A percentile compares a stretch with the other conserved stretches of the same genome.
These are phyloP conservation scores for Pestalotiopsis sp. DNA, from an alignment of 2,329 filamentous ascomycete species.

Conservation along the genomic window DNA sequence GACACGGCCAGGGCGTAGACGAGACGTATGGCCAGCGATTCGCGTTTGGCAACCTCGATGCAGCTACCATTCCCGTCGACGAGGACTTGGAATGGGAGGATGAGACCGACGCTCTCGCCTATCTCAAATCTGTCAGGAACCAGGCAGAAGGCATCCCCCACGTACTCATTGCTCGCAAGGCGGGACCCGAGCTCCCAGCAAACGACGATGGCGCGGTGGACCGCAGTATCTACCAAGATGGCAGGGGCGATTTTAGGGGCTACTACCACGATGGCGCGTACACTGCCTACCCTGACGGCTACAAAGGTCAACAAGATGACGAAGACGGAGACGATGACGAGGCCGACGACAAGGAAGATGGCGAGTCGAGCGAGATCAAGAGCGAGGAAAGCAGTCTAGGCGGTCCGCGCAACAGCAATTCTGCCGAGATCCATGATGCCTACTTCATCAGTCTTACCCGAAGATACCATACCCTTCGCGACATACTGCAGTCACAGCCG, in stretches of 20 bases:
- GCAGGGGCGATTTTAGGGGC: conserved; percentile 58
- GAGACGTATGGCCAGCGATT: conserved; percentile 59
- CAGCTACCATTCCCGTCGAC: conserved; percentile 34
- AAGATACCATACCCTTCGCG: conserved; percentile 68
- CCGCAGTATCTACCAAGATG: conserved; percentile 49
- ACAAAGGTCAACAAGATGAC: conserved; percentile 29
- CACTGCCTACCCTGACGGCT: conserved; percentile 57
- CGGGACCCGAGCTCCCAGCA: conserved; percentile 51
- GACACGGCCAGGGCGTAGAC: conserved; percentile 35
- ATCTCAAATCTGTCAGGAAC: conserved; percentile 62
- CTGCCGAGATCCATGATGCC: conserved; percentile 55
- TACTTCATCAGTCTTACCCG: conserved; percentile 70
- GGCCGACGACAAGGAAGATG: conserved; percentile 26
- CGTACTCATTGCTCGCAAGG: conserved; percentile 66
- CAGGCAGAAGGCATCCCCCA: conserved; percentile 77
- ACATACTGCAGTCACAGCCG: conserved; percentile 58
- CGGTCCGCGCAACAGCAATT: conserved; percentile 32
- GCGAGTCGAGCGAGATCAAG: conserved; percentile 25
- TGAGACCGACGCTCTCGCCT: conserved; percentile 58
- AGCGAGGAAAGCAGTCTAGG: conserved; percentile 23
- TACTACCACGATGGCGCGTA: conserved; percentile 82
- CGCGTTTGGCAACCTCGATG: conserved; percentile 59
- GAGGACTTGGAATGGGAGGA: conserved; percentile 58
- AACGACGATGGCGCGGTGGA: conserved; percentile 34
- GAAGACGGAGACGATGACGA: conserved; percentile 24